Evolutionary conservation across 2,329 filamentous ascomycete genomes (phyloP).

Genomic region (Microsporum audouinii): DNA sequence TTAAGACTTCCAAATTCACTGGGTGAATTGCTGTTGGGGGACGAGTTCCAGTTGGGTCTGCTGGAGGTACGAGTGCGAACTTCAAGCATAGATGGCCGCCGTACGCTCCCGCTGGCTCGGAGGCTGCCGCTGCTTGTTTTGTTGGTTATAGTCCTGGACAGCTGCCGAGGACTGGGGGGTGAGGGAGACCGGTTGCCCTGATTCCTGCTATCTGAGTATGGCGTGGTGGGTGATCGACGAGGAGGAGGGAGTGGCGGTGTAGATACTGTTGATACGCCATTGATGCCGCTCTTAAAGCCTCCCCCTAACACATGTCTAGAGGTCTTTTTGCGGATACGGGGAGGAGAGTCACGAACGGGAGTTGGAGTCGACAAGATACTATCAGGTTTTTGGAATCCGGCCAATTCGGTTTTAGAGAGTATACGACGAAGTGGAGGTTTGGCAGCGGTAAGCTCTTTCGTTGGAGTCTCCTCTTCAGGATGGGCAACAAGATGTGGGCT

Average conservation of each 20-base stretch:
- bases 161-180: constrained; percentile 26
- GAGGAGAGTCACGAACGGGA: constrained; percentile 38
- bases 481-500: constrained; percentile 9
- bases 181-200: constrained; percentile 27
- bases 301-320: constrained; percentile 42
- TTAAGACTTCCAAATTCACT: constrained; percentile 39
- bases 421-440: constrained; percentile 73
- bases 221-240: constrained; percentile 23
- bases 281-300: constrained; percentile 23
- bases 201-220: constrained; percentile 19
- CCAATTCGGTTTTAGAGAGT: constrained; percentile 74
- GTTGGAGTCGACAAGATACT: constrained; percentile 33
- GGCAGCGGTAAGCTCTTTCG: constrained; percentile 41
- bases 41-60: constrained; percentile 22
- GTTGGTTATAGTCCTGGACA: constrained; percentile 13
- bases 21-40: constrained; percentile 16
- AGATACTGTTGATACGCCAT: constrained; percentile 16
- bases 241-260: constrained; percentile 22
- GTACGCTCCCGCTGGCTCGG: constrained; percentile 25
- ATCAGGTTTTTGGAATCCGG: constrained; percentile 56
- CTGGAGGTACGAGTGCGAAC: constrained; percentile 39
- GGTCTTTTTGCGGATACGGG: constrained; percentile 43
- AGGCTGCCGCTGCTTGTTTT: constrained; percentile 20
- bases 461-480: constrained; percentile 30
- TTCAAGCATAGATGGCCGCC: constrained; percentile 39